Base-by-base conservation (phyloP, 208 protist genomes). In the Acanthamoeba culbertsoni region DNA sequence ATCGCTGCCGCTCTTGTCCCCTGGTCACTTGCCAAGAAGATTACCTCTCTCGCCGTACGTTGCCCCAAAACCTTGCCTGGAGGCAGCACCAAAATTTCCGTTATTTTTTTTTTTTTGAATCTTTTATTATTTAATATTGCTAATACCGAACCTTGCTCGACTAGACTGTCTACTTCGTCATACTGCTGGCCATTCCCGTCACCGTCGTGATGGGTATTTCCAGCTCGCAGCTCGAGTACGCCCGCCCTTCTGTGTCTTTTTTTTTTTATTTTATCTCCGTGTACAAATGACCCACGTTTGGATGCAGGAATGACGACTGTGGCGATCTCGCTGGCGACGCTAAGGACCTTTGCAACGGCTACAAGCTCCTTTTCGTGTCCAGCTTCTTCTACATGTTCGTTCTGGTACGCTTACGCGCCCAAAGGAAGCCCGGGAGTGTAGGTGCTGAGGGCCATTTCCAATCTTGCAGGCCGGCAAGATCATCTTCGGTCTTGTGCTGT, bases 371-470 rank as follows among this genome's bases (percentile, higher is more conserved):
- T 18, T 79, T 79, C 40, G 71, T 79, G 37, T 12, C 71, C 23
- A 51, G 18, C 23, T 79, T 79, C 71, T 79, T 79, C 71, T 79
- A 79, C 71, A 53, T 79, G 40, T 51, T 79, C 26, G 71, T 79
- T 31, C 71, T 79, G 26, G 71, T 79, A 79, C 42, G 71, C 28
- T n/a, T n/a, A n/a, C 7, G 23, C 62, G 31, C 14, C 23, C 18
- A 16, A 20, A 18, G 18, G 48, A 55, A 55, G 48, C 48, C 12
- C 48, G 18, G 48, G 18, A 8, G 18, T 23, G 48, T 55, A 18
- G 18, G 48, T 23, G 8, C 48, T 55, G 48, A 55, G 48, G 12
- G 48, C 8, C 48, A 55, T 8, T 26, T 59, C 51, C n/a, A 26
- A 59, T 65, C 20, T 23, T 77, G 14, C n/a, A 79, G 71, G 71